Conservation (phyloP, 495 filamentous ascomycete genomes). For the Penicillium desertorum region DNA sequence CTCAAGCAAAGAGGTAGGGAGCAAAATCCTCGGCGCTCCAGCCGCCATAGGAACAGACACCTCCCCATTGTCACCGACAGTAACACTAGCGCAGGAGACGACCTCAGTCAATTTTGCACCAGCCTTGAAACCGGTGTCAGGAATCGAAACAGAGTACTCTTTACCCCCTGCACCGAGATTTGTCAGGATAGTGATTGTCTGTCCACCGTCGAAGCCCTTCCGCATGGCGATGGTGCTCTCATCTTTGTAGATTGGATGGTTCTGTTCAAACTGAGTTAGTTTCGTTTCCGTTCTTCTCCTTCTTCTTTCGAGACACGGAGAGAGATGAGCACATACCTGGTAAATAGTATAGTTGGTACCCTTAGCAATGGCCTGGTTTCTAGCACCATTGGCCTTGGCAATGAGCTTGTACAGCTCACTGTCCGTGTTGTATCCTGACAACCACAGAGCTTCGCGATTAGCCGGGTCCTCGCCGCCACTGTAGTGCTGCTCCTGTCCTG, state of each 20-base stretch:
- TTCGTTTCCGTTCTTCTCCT: not conserved
- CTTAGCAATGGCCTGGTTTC: constrained; percentile 52
- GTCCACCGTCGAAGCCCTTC: constrained; percentile 56
- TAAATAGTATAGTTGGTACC: constrained; percentile 51
- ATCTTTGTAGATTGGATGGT: constrained; percentile 57
- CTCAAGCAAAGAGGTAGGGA: constrained; percentile 19
- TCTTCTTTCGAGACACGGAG: not conserved
- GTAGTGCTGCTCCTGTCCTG: constrained; percentile 76
- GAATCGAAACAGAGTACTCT: constrained; percentile 48
- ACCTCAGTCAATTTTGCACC: constrained; percentile 44
- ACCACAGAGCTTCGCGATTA: constrained; percentile 78
- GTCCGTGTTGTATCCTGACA: constrained; percentile 59
- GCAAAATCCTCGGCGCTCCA: constrained; percentile 35
- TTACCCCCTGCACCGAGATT: constrained; percentile 54
- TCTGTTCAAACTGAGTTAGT: constrained; percentile 28
- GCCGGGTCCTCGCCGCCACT: constrained; percentile 59
- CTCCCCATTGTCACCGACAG: constrained; percentile 34
- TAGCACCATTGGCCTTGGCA: constrained; percentile 57
- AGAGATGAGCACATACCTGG: constrained; percentile 22
- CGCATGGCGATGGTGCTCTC: constrained; percentile 59
- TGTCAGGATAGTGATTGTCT: constrained; percentile 60
- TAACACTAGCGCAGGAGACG: constrained; percentile 42
- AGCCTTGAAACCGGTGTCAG: constrained; percentile 38
- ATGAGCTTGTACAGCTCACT: constrained; percentile 65
- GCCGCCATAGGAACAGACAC: constrained; percentile 38